phyloP scores from a whole-genome alignment of 768 basidiomycete genomes.

The Tulasnella sp. region DNA sequence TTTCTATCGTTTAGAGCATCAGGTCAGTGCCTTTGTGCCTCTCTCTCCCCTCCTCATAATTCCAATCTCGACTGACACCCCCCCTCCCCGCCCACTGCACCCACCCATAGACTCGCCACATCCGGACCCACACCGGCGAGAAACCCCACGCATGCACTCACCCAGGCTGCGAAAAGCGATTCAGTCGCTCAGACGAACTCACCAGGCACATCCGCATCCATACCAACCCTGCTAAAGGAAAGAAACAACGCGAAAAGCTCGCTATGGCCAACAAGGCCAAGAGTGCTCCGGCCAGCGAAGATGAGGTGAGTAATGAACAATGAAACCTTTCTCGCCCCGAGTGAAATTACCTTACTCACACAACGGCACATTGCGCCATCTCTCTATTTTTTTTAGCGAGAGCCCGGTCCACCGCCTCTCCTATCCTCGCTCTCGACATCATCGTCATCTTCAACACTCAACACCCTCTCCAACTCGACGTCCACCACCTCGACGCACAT shows the following conservation, averaged over 20 bases:
- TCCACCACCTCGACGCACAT: conserved; percentile 22
- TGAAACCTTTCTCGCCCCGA: neutral
- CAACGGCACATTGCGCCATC: neutral
- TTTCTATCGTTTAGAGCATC: conserved; percentile 93
- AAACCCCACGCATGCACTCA: conserved; percentile 92
- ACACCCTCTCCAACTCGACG: neutral
- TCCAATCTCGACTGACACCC: conserved; percentile 22
- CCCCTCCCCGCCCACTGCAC: neutral
- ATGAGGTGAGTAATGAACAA: conserved; percentile 49
- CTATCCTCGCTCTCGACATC: conserved; percentile 10
- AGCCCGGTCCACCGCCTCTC: neutral
- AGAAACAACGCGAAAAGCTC: conserved; percentile 64
- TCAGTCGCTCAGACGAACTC: conserved; percentile 96
- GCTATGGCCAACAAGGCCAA: conserved; percentile 29
- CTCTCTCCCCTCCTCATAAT: conserved; percentile 12
- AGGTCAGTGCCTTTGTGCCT: conserved; percentile 44
- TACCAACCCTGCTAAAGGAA: conserved; percentile 22
- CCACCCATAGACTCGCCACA: conserved; percentile 75
- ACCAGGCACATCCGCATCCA: conserved; percentile 95
- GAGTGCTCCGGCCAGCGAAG: conserved; percentile 37
- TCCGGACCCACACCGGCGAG: conserved; percentile 96
- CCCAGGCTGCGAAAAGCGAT: conserved; percentile 94
- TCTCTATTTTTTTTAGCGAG: neutral
- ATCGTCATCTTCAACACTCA: conserved; percentile 13
- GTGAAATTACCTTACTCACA: neutral